These are phyloP conservation scores for Fusarium zealandicum DNA, from an alignment of 2,329 filamentous ascomycete genomes.

Conservation along the genomic window DNA sequence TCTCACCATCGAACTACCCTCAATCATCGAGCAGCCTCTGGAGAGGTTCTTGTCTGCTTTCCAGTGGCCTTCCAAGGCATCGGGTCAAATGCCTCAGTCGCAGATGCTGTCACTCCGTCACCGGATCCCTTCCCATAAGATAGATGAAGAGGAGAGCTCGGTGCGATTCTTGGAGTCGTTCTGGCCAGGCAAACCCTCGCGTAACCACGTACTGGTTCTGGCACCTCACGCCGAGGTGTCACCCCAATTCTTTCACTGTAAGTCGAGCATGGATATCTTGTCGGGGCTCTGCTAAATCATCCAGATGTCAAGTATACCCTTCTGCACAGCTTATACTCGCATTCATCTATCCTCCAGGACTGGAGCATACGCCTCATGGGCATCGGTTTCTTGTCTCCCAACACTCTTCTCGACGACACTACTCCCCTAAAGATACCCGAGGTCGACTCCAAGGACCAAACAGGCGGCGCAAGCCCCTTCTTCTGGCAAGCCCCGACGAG, in stretches of 20 bases:
- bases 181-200: slow-evolving; percentile 71
- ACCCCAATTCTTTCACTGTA: slow-evolving; percentile 81
- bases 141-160: slow-evolving; percentile 74
- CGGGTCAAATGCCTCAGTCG: slow-evolving; percentile 50
- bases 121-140: slow-evolving; percentile 67
- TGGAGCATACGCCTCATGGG: slow-evolving; percentile 70
- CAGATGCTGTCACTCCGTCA: slow-evolving; percentile 74
- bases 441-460: slow-evolving; percentile 22
- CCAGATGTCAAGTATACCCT: slow-evolving; percentile 77
- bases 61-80: slow-evolving; percentile 66
- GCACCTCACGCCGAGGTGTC: slow-evolving; percentile 83
- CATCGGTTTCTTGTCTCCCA: slow-evolving; percentile 79
- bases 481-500: slow-evolving; percentile 86
- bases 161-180: slow-evolving; percentile 85
- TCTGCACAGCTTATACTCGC: slow-evolving; percentile 79
- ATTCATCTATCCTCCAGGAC: slow-evolving; percentile 50
- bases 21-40: slow-evolving; percentile 70
- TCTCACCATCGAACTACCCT: slow-evolving; percentile 84
- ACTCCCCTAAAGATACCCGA: slow-evolving; percentile 59
- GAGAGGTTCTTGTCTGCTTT: slow-evolving; percentile 69
- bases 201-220: slow-evolving; percentile 83
- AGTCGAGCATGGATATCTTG: slow-evolving; percentile 29
- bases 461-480: slow-evolving; percentile 62
- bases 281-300: slow-evolving; percentile 21
- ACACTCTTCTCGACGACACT: slow-evolving; percentile 67